phyloP scores from a whole-genome alignment of 2,329 filamentous ascomycete genomes.

The Aspergillus carbonarius region DNA sequence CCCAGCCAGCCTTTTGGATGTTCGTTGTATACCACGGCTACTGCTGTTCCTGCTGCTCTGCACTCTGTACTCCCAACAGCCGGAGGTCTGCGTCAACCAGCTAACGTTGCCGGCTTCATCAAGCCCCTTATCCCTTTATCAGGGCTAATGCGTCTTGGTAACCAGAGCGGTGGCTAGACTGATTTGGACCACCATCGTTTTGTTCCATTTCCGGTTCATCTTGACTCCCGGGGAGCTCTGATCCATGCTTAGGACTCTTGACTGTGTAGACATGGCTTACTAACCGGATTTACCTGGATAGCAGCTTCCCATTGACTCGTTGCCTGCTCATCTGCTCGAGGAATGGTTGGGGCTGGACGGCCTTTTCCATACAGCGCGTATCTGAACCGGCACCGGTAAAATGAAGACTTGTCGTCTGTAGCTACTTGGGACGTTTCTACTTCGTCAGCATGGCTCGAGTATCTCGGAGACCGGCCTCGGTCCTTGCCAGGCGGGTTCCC shows the following conservation, averaged over 20 bases:
- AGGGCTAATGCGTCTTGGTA: background rate
- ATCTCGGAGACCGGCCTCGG: conserved; percentile 34
- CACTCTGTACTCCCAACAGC: background rate
- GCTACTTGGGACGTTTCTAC: conserved; percentile 21
- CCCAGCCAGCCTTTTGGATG: background rate
- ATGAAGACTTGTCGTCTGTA: conserved; percentile 18
- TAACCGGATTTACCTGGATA: background rate
- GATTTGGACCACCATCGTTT: background rate
- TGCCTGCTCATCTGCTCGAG: background rate
- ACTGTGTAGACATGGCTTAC: conserved; percentile 1
- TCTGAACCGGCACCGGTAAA: conserved; percentile 20
- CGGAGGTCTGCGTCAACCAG: background rate
- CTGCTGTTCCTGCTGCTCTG: background rate
- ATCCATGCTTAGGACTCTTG: background rate
- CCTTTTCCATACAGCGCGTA: conserved; percentile 7
- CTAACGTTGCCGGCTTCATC: background rate
- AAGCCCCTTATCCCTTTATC: background rate
- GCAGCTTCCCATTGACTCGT: background rate
- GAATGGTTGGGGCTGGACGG: conserved; percentile 3
- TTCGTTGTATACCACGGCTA: background rate
- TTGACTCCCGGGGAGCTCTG: background rate
- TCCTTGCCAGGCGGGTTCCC: conserved; percentile 33
- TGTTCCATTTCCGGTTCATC: background rate
- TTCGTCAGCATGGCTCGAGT: conserved; percentile 38
- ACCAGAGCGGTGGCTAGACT: background rate